phyloP scores from a whole-genome alignment of 2,329 filamentous ascomycete species.

The Thielaviopsis populi region DNA sequence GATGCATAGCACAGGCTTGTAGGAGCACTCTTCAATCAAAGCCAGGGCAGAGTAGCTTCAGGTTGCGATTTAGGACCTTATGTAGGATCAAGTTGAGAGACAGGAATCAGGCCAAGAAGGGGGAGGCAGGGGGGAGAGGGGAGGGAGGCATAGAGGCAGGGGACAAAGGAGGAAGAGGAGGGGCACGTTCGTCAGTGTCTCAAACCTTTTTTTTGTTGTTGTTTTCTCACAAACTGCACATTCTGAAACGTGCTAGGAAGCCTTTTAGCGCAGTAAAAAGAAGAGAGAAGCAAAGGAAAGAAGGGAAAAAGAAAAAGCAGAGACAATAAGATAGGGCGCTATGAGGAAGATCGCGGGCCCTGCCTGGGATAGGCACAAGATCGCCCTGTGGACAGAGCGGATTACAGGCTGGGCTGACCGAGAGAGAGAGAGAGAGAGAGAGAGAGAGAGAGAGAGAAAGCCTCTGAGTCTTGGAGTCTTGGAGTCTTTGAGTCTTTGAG shows the following conservation, averaged over 20 bases:
- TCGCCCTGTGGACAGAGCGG: no score
- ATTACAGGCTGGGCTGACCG: no score
- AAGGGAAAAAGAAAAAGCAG: not conserved
- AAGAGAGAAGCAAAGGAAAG: not conserved
- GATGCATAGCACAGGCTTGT: not conserved
- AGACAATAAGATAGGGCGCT: no score
- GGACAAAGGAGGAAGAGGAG: not conserved
- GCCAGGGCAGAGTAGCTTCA: not conserved
- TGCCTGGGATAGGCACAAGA: no score
- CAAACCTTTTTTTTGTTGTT: conserved; percentile 1
- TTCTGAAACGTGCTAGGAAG: not conserved
- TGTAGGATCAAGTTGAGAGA: not conserved
- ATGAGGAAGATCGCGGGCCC: no score
- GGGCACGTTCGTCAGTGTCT: not conserved
- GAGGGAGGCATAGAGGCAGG: no score
- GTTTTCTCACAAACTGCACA: not conserved
- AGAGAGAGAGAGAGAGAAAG: not conserved
- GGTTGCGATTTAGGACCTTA: not conserved
- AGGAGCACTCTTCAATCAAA: not conserved
- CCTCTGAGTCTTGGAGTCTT: no score
- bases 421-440: no score
- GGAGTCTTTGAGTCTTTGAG: no score
- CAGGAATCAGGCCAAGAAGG: not conserved
- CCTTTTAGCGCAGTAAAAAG: not conserved
- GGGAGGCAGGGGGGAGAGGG: not conserved